Evolutionary conservation across 2,329 filamentous ascomycete species (phyloP).

Genomic region (Ploettnerulaceae sp.): DNA sequence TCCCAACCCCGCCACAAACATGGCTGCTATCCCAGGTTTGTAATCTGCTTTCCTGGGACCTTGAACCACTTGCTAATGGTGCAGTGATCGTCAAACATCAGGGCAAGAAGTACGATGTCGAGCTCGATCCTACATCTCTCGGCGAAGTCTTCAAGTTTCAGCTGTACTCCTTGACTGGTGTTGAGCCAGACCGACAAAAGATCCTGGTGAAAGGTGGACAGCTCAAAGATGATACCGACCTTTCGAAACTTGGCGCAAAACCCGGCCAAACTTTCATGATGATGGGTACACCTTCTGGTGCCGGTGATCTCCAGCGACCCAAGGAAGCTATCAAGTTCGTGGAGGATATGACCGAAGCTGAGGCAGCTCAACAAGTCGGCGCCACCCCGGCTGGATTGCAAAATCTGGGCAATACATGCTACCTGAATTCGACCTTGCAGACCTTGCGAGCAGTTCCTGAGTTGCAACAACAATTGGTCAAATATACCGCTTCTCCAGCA

Average conservation of each 20-base stretch:
- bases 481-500: conserved; percentile 47
- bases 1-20: conserved; percentile 27
- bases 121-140: conserved; percentile 76
- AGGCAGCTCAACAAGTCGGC: conserved; percentile 75
- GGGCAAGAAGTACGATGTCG: conserved; percentile 91
- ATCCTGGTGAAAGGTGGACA: conserved; percentile 90
- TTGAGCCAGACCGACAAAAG: conserved; percentile 95
- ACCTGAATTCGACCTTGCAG: conserved; percentile 96
- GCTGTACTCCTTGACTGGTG: conserved; percentile 88
- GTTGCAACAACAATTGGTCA: conserved; percentile 71
- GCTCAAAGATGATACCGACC: conserved; percentile 89
- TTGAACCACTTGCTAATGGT: conserved; percentile 17
- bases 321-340: conserved; percentile 81
- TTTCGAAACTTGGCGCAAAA: conserved; percentile 81
- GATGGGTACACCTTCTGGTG: conserved; percentile 78
- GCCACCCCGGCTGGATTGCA: conserved; percentile 83
- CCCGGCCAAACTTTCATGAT: conserved; percentile 86
- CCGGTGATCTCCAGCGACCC: conserved; percentile 60
- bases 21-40: conserved; percentile 35
- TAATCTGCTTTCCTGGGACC: conserved; percentile 2
- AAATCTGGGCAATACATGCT: conserved; percentile 97
- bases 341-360: conserved; percentile 96
- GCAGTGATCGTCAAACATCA: conserved; percentile 89
- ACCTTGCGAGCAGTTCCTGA: conserved; percentile 84
- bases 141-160: conserved; percentile 96